phyloP scores from a whole-genome alignment of 345 rosid genomes.

The Dimocarpus longan region DNA sequence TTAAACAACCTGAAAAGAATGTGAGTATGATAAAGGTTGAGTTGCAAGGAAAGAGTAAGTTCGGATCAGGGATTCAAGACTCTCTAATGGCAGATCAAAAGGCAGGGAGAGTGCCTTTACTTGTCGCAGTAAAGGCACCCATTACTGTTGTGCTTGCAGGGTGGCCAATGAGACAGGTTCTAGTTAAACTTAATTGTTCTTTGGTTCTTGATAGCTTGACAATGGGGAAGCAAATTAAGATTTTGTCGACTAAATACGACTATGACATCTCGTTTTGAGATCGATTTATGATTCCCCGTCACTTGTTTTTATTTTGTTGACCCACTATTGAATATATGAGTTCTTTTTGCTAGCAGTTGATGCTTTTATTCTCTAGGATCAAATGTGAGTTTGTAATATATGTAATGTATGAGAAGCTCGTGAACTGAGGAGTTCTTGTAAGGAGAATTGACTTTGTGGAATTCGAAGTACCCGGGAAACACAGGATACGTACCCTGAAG shows the following conservation, averaged over 20 bases:
- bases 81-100: constrained; percentile 32
- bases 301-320: not conserved
- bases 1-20: constrained; percentile 42
- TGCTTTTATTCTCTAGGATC: too few species aligned
- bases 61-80: constrained; percentile 42
- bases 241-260: constrained; percentile 35
- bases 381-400: too few species aligned
- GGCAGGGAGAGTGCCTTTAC: constrained; percentile 47
- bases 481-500: not conserved
- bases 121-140: constrained; percentile 41
- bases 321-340: too few species aligned
- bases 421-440: not conserved
- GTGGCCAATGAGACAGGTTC: constrained; percentile 35
- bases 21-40: constrained; percentile 27
- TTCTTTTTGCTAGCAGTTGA: too few species aligned
- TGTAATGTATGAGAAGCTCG: not conserved
- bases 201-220: constrained; percentile 52
- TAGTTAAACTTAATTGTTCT: constrained; percentile 36
- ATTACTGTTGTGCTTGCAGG: constrained; percentile 30
- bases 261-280: constrained; percentile 28
- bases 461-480: not conserved
- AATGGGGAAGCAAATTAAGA: constrained; percentile 28
- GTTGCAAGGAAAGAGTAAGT: constrained; percentile 44
- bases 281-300: not conserved
- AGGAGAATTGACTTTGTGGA: not conserved